phyloP scores from a whole-genome alignment of 768 basidiomycete genomes.

The Piloderma croceum region DNA sequence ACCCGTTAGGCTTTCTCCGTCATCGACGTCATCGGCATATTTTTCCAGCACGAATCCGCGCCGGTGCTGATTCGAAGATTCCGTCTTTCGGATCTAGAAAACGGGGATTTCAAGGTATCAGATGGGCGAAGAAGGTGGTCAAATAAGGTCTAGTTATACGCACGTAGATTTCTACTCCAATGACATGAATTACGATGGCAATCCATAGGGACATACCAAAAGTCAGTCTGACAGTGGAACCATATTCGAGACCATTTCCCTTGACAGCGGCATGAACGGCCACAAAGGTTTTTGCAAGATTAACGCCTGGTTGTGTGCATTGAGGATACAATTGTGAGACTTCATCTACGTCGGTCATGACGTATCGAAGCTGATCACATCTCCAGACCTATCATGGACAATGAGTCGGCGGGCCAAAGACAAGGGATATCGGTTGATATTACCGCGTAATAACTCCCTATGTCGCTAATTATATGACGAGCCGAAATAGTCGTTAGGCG shows the following conservation, averaged over 20 bases:
- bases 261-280: constrained; percentile 17
- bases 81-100: no score
- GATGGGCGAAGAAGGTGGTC: no score
- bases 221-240: constrained; percentile 17
- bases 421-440: not conserved
- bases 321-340: constrained; percentile 12
- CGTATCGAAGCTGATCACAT: constrained; percentile 20
- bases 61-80: no score
- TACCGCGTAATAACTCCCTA: constrained; percentile 23
- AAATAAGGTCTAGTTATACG: no score
- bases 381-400: constrained; percentile 16
- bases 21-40: no score
- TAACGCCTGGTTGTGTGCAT: constrained; percentile 12
- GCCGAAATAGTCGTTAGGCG: constrained; percentile 17
- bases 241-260: constrained; percentile 11
- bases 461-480: constrained; percentile 13
- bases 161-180: constrained; percentile 21
- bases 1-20: no score
- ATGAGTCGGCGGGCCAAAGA: no score
- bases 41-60: no score
- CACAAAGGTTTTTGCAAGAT: constrained; percentile 11
- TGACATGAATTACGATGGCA: constrained; percentile 19
- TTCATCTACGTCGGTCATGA: constrained; percentile 8
- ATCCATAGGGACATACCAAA: constrained; percentile 24
- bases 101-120: no score